A percentile compares a stretch with the other conserved stretches of the same genome.
Evolutionary conservation across 2,329 filamentous ascomycete genomes (phyloP).

Genomic region (Balansia obtecta): DNA sequence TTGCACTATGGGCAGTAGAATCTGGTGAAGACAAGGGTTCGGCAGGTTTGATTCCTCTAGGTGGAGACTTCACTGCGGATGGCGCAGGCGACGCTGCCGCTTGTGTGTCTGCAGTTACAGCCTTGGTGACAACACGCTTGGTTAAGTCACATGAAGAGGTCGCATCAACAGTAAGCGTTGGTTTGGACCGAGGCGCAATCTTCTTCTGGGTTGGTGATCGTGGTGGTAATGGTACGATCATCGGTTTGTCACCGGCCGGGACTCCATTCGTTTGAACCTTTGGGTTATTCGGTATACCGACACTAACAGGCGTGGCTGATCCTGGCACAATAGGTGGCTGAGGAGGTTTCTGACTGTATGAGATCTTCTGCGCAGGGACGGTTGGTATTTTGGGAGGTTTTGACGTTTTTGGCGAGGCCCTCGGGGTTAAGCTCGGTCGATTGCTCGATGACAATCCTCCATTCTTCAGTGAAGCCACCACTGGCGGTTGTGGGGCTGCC

Average conservation of each 20-base stretch:
- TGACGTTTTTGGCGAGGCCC: not conserved
- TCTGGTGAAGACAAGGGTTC: constrained; percentile 42
- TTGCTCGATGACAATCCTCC: constrained; percentile 5
- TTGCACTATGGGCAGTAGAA: constrained; percentile 62
- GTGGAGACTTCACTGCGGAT: constrained; percentile 21
- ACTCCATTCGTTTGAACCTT: not conserved
- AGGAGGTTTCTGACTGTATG: not conserved
- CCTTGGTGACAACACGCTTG: not conserved
- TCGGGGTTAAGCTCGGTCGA: constrained; percentile 8
- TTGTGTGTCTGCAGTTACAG: not conserved
- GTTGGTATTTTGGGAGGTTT: not conserved
- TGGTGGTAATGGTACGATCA: not conserved
- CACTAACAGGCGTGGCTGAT: not conserved
- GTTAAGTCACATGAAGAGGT: not conserved
- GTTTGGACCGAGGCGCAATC: not conserved
- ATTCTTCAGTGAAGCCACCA: constrained; percentile 6
- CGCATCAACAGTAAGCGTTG: not conserved
- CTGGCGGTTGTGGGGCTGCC: constrained; percentile 8
- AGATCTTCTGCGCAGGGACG: not conserved
- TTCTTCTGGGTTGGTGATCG: not conserved
- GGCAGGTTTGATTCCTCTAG: constrained; percentile 23
- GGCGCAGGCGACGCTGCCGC: not conserved
- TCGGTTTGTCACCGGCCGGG: not conserved
- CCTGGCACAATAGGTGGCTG: not conserved
- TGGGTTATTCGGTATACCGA: not conserved